Base-by-base conservation (phyloP, 2,329 filamentous ascomycete genomes). In the Malbranchea cinnamomea region DNA sequence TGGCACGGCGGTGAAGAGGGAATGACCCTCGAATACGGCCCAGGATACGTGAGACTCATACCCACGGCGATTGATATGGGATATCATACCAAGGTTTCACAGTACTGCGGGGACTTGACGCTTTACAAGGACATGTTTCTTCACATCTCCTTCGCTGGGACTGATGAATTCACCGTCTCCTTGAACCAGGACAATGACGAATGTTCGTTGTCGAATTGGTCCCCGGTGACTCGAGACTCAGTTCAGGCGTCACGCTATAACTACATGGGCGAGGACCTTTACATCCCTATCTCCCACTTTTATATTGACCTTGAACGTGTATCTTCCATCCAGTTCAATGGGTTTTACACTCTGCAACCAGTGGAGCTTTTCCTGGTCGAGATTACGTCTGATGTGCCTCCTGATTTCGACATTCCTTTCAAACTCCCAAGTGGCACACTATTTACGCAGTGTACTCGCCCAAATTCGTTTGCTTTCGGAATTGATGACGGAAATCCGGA, bases 381-480 rank as follows among this genome's bases (percentile, higher is more conserved):
- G 50, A 65, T 80, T 33, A 65, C 77, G 8, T 52, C 59, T 12
- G 52, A 56, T 0, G 52, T 74, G 2, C 74, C 74, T 1, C 37
- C 52, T 0, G 51, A 54, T 11, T 63, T 67, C 36, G 56, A 46
- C 17, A 55, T 76, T 6, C 72, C 73, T 2, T 50, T 54, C 33
- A 78, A 78, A 52, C 53, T 74, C 17, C 63, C 71, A 0, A 73
- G 64, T 1, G 74, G 74, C 5, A 63, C 61, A 12, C 57, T 79
- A 19, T 56, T 74, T 26, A 70, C 78, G 42, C 59, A 65, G 5
- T 79, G 75, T 59, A 74, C 67, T 40, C 63, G 73, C 11, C 73
- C 74, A 26, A 76, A 78, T 53, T 73, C 68, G 0, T 78, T 80
- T 46, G 75, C 75, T 1, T 78, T 80, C 48, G 74, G 74, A 28